phyloP scores from a whole-genome alignment of 257 asterid species.

The Jasminum sambac region DNA sequence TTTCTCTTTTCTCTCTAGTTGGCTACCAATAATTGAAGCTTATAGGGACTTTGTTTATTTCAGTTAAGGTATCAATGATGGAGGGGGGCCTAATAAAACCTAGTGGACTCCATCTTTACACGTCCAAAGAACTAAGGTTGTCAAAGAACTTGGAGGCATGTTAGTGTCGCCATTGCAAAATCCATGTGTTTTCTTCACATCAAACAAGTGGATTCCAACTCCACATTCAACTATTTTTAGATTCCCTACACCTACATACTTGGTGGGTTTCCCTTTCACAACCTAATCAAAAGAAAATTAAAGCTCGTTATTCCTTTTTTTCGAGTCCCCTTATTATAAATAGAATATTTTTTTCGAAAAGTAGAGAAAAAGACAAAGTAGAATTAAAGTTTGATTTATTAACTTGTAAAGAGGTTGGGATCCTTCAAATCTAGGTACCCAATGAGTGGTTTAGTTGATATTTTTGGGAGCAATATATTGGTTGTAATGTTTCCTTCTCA shows the following conservation, averaged over 20 bases:
- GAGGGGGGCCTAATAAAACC: constrained; percentile 25
- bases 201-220: constrained; percentile 73
- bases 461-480: constrained; percentile 26
- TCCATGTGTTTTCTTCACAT: constrained; percentile 51
- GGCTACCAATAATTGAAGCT: constrained; percentile 50
- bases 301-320: neutral
- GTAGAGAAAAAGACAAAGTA: neutral
- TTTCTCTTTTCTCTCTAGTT: constrained; percentile 12
- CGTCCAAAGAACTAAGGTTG: constrained; percentile 47
- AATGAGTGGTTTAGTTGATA: constrained; percentile 22
- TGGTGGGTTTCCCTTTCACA: constrained; percentile 65
- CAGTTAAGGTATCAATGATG: constrained; percentile 34
- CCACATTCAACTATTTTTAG: constrained; percentile 54
- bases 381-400: neutral
- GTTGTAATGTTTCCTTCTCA: constrained; percentile 13
- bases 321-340: neutral
- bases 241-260: constrained; percentile 41
- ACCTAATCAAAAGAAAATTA: constrained; percentile 32
- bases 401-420: constrained; percentile 13
- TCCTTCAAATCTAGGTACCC: constrained; percentile 28
- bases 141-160: constrained; percentile 52
- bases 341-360: neutral
- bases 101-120: constrained; percentile 62
- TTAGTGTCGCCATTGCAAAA: constrained; percentile 47
- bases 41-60: constrained; percentile 28